Base-by-base conservation (phyloP, 257 asterid genomes). In the Eucommia ulmoides region DNA sequence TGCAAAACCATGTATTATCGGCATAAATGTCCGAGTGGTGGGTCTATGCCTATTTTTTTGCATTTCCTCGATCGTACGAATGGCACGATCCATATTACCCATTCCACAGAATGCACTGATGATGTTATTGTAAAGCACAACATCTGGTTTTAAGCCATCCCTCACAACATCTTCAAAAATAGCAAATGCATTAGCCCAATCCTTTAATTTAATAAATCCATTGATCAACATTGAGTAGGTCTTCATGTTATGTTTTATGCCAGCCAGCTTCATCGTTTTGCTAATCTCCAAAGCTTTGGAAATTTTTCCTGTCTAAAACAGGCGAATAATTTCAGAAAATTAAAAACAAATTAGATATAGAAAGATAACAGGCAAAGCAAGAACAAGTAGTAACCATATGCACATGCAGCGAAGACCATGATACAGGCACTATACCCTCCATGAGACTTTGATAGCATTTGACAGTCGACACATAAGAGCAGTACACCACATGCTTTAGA, bases 181-280 rank as follows among this genome's bases (percentile, higher is more conserved):
- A 42, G 99, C 86, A 61, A 91, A 91, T 33, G 93, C 96, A 65
- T 91, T 91, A n/a, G 92, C 91, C 94, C 93, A 91, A 66, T 91
- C 96, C 62, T 83, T 76, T 72, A 91, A 54, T 51, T 72, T 72
- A 47, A 77, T 79, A 65, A 91, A 91, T 53, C 99, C 99, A 19
- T 81, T 91, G 54, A 91, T 81, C 82, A 86, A 64, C 99, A 91
- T 91, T 54, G 96, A 91, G 57, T 91, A 91, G 3, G 96, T 91
- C 76, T 86, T 91, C 81, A 91, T 65, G 75, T 91, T 91, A 67
- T 86, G 96, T 52, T 68, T 69, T 58, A 83, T 74, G 58, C 94
- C 88, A 2, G 79, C 79, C 64, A 17, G 51, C 73, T 75, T 86
- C 96, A 91, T 86, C 73, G 38, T 69, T 55, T 83, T 73, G 56